A percentile compares a stretch with the other conserved stretches of the same genome.
Evolutionary conservation across 176 grass and related monocot genomes (phyloP).

Genomic region (Poa annua): DNA sequence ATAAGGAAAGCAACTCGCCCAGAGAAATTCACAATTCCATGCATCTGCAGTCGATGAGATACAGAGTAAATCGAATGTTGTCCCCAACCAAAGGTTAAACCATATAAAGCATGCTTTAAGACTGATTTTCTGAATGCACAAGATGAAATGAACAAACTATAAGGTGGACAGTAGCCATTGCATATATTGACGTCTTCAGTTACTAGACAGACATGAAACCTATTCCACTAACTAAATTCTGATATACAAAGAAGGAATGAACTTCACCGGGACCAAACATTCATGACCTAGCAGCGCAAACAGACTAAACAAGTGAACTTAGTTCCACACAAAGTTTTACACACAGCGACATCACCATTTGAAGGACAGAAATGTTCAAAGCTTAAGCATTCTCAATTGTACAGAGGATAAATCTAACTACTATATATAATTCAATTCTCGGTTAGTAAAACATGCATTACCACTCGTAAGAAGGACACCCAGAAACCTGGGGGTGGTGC

Average conservation of each 20-base stretch:
- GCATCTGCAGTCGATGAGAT: conserved; percentile 61
- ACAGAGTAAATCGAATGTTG: not conserved
- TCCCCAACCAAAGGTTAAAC: conserved; percentile 1
- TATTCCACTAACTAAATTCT: not conserved
- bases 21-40: conserved; percentile 90
- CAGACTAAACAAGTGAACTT: not conserved
- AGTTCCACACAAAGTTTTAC: conserved; percentile 16
- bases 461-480: conserved; percentile 83
- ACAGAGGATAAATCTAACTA: not conserved
- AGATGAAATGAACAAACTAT: not conserved
- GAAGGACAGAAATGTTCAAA: not conserved
- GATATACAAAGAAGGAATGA: not conserved
- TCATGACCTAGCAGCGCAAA: not conserved
- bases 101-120: not conserved
- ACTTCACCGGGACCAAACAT: not conserved
- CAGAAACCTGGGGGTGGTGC: conserved; percentile 78
- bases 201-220: not conserved
- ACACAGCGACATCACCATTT: not conserved
- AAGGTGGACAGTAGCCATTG: not conserved
- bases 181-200: not conserved
- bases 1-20: conserved; percentile 75
- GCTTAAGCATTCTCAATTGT: not conserved
- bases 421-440: not conserved
- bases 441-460: conserved; percentile 41
- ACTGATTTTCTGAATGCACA: not conserved